Evolutionary conservation across 352 stramenopile genomes (phyloP).

Genomic region (Phytophthora constricta): DNA sequence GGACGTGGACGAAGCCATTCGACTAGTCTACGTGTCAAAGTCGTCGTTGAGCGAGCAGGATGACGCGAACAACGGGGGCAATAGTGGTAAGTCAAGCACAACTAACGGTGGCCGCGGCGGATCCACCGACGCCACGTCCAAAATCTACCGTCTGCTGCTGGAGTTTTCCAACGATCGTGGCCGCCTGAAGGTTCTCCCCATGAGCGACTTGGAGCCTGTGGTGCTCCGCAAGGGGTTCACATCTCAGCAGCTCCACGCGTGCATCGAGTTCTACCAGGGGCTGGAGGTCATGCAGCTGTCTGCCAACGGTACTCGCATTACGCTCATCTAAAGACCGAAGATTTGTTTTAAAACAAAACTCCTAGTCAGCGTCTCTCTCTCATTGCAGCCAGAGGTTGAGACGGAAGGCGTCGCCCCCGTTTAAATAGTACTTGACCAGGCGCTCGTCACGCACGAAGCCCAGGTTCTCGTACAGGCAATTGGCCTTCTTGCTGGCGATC

Average conservation of each 20-base stretch:
- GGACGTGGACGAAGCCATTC: constrained; percentile 98
- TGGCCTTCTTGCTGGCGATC: constrained; percentile 91
- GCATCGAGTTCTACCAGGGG: constrained; percentile 94
- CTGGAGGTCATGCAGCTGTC: constrained; percentile 88
- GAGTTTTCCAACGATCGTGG: constrained; percentile 91
- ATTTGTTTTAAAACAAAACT: neutral
- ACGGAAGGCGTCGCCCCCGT: constrained; percentile 93
- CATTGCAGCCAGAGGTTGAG: constrained; percentile 93
- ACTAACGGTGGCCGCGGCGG: constrained; percentile 27
- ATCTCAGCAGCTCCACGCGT: constrained; percentile 93
- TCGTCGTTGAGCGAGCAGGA: constrained; percentile 93
- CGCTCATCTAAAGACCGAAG: constrained; percentile 72
- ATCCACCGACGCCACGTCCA: constrained; percentile 92
- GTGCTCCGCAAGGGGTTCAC: constrained; percentile 97
- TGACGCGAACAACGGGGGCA: constrained; percentile 47
- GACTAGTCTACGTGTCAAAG: constrained; percentile 98
- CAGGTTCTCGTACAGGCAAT: constrained; percentile 94
- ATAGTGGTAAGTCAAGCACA: constrained; percentile 26
- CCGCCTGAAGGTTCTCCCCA: constrained; percentile 76
- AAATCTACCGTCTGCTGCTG: constrained; percentile 95
- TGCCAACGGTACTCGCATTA: constrained; percentile 75
- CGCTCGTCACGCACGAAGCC: constrained; percentile 94
- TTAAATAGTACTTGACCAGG: constrained; percentile 96
- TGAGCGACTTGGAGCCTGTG: constrained; percentile 93
- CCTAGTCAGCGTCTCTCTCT: neutral